Conservation (phyloP, 1,139 yeast genomes). For the Pichia sp. region DNA sequence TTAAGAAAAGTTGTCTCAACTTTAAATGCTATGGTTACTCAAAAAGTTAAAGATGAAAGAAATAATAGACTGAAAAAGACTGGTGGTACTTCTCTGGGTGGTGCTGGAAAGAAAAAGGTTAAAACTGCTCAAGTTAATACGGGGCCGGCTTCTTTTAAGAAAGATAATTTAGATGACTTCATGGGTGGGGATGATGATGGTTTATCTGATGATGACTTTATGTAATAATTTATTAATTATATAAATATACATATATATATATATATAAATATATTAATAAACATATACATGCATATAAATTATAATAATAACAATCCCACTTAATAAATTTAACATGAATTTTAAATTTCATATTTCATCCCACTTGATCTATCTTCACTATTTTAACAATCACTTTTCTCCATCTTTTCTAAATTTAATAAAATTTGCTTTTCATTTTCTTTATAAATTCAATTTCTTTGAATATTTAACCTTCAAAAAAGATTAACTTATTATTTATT, state of each 20-base stretch:
- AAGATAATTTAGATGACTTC: constrained; percentile 64
- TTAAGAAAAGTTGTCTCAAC: constrained; percentile 84
- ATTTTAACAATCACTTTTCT: too few relatives aligned
- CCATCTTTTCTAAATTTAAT: too few relatives aligned
- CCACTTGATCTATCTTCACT: too few relatives aligned
- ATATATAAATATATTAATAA: too few relatives aligned
- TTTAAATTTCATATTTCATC: too few relatives aligned
- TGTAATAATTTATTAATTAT: constrained; percentile 40
- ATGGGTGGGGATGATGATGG: constrained; percentile 45
- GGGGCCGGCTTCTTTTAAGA: constrained; percentile 60
- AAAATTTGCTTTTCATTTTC: too few relatives aligned
- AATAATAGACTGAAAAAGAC: constrained; percentile 70
- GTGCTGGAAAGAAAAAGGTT: constrained; percentile 93
- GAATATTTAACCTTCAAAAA: too few relatives aligned
- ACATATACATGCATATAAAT: too few relatives aligned
- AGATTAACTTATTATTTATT: too few relatives aligned
- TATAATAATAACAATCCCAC: too few relatives aligned
- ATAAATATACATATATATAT: not conserved
- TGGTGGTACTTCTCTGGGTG: constrained; percentile 85
- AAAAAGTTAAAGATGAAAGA: constrained; percentile 87
- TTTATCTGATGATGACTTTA: constrained; percentile 76
- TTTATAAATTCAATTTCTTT: too few relatives aligned
- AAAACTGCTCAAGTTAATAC: constrained; percentile 45
- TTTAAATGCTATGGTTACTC: constrained; percentile 71
- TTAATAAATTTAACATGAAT: too few relatives aligned